phyloP scores from a whole-genome alignment of 495 filamentous ascomycete genomes.

The Filosporella fistucella region DNA sequence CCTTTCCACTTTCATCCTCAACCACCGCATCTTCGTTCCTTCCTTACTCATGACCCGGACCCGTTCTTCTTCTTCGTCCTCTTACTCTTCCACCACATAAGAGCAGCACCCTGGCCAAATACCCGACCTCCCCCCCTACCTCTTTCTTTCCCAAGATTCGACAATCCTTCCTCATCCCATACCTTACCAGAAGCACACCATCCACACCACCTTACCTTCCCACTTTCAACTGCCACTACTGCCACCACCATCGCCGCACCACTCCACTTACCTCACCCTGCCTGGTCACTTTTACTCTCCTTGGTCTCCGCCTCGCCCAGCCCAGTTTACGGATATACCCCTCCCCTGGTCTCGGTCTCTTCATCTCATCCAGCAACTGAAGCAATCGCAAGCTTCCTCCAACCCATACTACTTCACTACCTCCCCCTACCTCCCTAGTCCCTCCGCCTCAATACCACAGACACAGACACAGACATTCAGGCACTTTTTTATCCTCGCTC shows the following conservation, averaged over 20 bases:
- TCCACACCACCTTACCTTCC: too few species aligned
- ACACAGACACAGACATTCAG: too few species aligned
- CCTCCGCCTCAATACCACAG: too few species aligned
- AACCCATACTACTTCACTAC: background rate
- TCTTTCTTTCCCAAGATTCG: constrained; percentile 5
- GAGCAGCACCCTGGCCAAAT: background rate
- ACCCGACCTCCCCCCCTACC: constrained; percentile 1
- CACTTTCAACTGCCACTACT: background rate
- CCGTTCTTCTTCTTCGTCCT: background rate
- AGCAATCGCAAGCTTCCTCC: constrained; percentile 4
- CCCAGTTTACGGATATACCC: too few species aligned
- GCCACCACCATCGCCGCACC: background rate
- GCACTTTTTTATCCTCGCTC: constrained; percentile 22
- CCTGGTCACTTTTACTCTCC: too few species aligned
- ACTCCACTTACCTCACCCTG: background rate
- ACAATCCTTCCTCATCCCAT: constrained; percentile 6
- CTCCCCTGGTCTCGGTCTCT: constrained; percentile 4
- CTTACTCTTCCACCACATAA: background rate
- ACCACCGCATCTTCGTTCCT: background rate
- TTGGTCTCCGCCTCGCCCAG: background rate
- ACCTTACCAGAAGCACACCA: background rate
- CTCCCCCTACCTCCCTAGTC: too few species aligned
- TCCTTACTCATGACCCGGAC: constrained; percentile 3
- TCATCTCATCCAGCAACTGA: constrained; percentile 1
- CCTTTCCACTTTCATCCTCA: background rate